phyloP scores from a whole-genome alignment of 2,329 filamentous ascomycete species.

The Reticulascus tulasneorum region DNA sequence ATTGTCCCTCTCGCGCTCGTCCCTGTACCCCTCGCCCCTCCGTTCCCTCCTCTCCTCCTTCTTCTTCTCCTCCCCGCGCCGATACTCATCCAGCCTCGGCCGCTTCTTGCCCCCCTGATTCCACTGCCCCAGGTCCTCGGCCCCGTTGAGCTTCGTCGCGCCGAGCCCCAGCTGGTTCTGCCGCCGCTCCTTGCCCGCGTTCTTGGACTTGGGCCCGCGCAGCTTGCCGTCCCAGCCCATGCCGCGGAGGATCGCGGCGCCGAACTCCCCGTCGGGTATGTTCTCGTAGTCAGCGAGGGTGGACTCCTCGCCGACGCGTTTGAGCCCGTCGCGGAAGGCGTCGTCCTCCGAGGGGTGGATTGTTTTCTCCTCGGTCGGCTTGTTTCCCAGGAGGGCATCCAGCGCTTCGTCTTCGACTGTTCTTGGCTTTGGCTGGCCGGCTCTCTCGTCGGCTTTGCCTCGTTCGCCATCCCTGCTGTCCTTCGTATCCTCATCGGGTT shows the following conservation, averaged over 20 bases:
- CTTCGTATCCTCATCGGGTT: conserved; percentile 44
- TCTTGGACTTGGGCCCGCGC: conserved; percentile 49
- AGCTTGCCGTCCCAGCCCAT: conserved; percentile 89
- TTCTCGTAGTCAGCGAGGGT: conserved; percentile 81
- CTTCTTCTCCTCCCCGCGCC: conserved; percentile 27
- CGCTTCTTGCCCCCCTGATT: conserved; percentile 60
- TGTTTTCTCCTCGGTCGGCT: conserved; percentile 33
- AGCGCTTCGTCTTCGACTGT: conserved; percentile 50
- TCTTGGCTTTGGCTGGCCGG: neutral
- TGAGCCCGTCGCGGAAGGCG: conserved; percentile 66
- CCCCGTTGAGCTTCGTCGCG: conserved; percentile 72
- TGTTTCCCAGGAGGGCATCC: conserved; percentile 61
- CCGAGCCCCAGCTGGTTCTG: conserved; percentile 84
- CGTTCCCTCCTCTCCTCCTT: conserved; percentile 31
- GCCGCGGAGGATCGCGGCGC: conserved; percentile 80
- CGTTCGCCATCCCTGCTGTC: neutral
- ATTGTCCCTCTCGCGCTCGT: conserved; percentile 37
- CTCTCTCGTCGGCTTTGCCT: conserved; percentile 1
- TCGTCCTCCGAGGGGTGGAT: conserved; percentile 60
- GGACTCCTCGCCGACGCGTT: conserved; percentile 68
- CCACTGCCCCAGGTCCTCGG: conserved; percentile 75
- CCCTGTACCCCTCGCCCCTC: conserved; percentile 27
- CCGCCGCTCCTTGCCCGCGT: conserved; percentile 63
- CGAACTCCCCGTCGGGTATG: conserved; percentile 92
- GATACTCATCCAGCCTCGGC: conserved; percentile 48